phyloP scores from a whole-genome alignment of 1,139 yeast species.

The Saccharomyces hybrid region DNA sequence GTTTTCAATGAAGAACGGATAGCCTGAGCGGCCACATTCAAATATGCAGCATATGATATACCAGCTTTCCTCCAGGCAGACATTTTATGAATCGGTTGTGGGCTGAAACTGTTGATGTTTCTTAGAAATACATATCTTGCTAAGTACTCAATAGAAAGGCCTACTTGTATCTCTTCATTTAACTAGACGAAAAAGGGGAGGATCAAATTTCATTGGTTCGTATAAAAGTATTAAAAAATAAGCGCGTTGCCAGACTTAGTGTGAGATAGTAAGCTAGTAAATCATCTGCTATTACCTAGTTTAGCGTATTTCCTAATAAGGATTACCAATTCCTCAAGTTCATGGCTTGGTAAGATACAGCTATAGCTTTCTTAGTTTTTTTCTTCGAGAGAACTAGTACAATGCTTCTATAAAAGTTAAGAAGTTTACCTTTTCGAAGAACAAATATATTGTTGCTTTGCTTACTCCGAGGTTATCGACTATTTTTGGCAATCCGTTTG shows the following conservation, averaged over 20 bases:
- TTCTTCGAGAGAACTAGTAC: background rate
- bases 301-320: background rate
- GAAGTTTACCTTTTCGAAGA: background rate
- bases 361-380: background rate
- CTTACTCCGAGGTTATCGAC: background rate
- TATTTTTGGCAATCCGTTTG: too few relatives aligned
- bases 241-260: background rate
- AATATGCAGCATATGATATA: slow-evolving; percentile 77
- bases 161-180: background rate
- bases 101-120: background rate
- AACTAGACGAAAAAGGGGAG: background rate
- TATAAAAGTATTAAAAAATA: background rate
- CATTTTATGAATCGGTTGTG: slow-evolving; percentile 34
- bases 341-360: background rate
- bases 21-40: slow-evolving; percentile 85
- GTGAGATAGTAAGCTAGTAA: background rate
- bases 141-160: background rate
- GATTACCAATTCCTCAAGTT: background rate
- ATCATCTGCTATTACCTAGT: background rate
- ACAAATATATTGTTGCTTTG: background rate
- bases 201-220: background rate
- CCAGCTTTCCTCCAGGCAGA: slow-evolving; percentile 85
- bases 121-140: background rate
- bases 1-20: slow-evolving; percentile 86
- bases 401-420: too few relatives aligned